Base-by-base conservation (phyloP, 345 rosid species). In the Moricandia moricandioides region DNA sequence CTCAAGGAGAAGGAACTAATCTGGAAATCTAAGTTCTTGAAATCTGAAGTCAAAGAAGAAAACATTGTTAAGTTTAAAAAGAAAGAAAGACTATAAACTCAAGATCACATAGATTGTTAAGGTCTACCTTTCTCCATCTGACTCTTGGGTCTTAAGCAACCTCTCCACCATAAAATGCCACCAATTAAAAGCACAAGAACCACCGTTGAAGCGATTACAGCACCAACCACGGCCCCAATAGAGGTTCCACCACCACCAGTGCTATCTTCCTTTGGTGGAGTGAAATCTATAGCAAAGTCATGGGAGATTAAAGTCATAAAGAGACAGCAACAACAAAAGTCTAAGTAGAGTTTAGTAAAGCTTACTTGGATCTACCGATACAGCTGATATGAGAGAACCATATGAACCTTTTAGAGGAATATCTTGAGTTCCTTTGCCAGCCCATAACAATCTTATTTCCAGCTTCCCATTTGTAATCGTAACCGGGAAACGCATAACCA, bases 301-400 rank as follows among this genome's bases (percentile, higher is more conserved):
- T 58, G n/a, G 33, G 49, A 58, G 40, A 31, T 78, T 78, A 13
- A 33, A 57, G 31, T 40, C 30, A 62, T 27, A 1, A 27, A 26
- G 62, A 39, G 10, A 31, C 43, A 17, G 17, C 18, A 55, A 47
- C 34, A 26, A 47, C 39, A 29, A 29, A 29, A 29, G 31, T 26
- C 7, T n/a, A 1, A 43, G 21, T 0, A 47, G 2, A 30, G 70
- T 61, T 52, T 67, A 59, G 63, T 6, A 57, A 35, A 37, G 40
- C 27, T 79, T 80, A 82, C 91, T 33, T 52, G 86, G 81, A 24
- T 51, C 67, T 8, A 81, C 82, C 2, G 86, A 70, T 14, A 90
- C 75, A 45, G 86, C 96, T 12, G 91, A 85, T 64, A 89, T 82
- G 47, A 89, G 82, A 80, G 92, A 62, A 49, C 92, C 96, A 64